These are phyloP conservation scores for Chytriomyces confervae DNA, from an alignment of 192 early-diverging fungal genomes.

Conservation along the genomic window DNA sequence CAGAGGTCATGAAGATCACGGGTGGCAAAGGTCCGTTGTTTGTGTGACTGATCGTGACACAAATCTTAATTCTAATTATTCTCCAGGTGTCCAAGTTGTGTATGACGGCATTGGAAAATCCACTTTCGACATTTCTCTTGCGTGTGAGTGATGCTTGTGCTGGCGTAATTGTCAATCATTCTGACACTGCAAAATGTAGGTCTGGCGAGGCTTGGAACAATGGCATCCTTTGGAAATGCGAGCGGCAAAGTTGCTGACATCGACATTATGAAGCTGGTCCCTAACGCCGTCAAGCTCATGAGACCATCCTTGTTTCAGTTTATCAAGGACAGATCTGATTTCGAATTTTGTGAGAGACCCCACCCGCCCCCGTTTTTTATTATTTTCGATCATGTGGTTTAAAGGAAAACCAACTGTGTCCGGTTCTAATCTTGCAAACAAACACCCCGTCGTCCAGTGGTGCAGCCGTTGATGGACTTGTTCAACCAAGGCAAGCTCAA, in stretches of 20 bases:
- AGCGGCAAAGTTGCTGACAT: constrained; percentile 70
- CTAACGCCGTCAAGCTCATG: constrained; percentile 77
- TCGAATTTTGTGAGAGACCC: constrained; percentile 50
- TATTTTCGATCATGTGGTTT: constrained; percentile 12
- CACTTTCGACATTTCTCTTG: constrained; percentile 78
- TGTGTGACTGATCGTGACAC: constrained; percentile 83
- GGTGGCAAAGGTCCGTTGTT: constrained; percentile 64
- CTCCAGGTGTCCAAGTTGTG: constrained; percentile 73
- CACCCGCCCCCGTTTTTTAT: background rate
- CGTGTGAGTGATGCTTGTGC: constrained; percentile 35
- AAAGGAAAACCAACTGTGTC: background rate
- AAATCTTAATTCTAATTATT: constrained; percentile 77
- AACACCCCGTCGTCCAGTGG: constrained; percentile 36
- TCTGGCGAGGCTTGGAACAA: constrained; percentile 29
- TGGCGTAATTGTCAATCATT: background rate
- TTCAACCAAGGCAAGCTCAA: constrained; percentile 63
- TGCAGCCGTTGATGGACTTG: constrained; percentile 64
- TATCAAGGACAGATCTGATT: constrained; percentile 70
- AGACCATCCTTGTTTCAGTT: constrained; percentile 79
- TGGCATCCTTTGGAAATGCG: constrained; percentile 83
- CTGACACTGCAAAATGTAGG: background rate
- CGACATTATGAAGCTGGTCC: constrained; percentile 61
- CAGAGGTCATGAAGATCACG: constrained; percentile 76
- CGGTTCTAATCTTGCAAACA: background rate
- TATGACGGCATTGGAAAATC: constrained; percentile 92